Base-by-base conservation (phyloP, 805 yeast genomes). In the Wickerhamomyces subpelliculosus region DNA sequence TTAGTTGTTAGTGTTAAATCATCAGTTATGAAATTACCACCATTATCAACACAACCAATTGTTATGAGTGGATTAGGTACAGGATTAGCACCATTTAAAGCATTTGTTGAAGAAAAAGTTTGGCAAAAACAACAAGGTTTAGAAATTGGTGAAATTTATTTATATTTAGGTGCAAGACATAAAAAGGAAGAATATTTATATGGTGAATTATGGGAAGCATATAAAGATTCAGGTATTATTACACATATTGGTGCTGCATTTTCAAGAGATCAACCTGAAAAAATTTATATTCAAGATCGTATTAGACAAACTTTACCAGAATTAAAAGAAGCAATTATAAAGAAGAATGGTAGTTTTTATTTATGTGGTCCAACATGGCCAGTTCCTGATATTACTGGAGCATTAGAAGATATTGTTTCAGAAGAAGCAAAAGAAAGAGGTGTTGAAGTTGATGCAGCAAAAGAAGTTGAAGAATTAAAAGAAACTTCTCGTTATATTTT, bases 291-390 rank as follows among this genome's bases (percentile, higher is more conserved):
- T 53, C 97, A 90, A 65, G 97, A 90, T 64, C 78, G 83, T 61
- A 90, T 90, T 60, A 75, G 88, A 55, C 86, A 87, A 59, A 74
- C 78, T 41, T 65, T 86, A 54, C 72, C 68, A 37, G 81, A 76
- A 32, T 72, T 90, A 61, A 83, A 84, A 34, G 84, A 78, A 31
- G 89, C 96, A 36, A 77, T 90, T 62, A 82, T 80, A 32, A 65
- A 68, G 46, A 73, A 88, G 65, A 67, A 80, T 41, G 97, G 97
- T 41, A 80, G 88, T 20, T 90, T 90, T 75, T 90, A 90, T 67
- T 72, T 90, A 59, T 90, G 97, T 78, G 97, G 97, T 45, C 97
- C 97, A 31, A 90, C 97, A 2, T 90, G 97, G 97, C 97, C 97
- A 25, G 97, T 90, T 55, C 96, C 97, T 10, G 96, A 89, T 60